Evolutionary conservation across 352 stramenopile species (phyloP).

Genomic region (Pythium pectinolyticum): DNA sequence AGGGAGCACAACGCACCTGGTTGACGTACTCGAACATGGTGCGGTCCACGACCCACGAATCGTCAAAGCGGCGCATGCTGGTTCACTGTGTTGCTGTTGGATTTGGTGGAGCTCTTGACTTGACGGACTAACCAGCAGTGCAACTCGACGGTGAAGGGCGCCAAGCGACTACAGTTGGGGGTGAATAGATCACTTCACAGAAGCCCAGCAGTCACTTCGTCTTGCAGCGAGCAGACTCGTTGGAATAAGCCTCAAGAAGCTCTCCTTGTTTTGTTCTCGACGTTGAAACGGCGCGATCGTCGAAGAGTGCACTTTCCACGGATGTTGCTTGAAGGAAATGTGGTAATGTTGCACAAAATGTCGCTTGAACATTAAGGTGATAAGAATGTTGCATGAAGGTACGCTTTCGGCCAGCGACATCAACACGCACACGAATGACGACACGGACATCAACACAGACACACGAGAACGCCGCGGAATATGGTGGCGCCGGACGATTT

Average conservation of each 20-base stretch:
- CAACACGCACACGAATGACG: constrained; percentile 8
- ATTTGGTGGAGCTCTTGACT: constrained; percentile 4
- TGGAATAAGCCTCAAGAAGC: not conserved
- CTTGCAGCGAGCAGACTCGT: no score
- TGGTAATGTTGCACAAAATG: no score
- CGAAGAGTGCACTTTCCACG: constrained; percentile 16
- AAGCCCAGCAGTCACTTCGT: no score
- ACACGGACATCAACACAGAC: not conserved
- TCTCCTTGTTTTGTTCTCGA: not conserved
- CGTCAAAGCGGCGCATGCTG: constrained; percentile 80
- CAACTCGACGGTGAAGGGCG: constrained; percentile 24
- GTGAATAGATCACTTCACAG: no score
- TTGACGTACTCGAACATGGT: constrained; percentile 95
- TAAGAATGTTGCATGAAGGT: constrained; percentile 26
- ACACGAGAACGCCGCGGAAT: not conserved
- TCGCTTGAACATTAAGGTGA: constrained; percentile 6
- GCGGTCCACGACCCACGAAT: constrained; percentile 90
- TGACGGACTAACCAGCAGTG: no score
- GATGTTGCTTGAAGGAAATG: constrained; percentile 20
- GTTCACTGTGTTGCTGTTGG: not conserved
- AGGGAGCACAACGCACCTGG: constrained; percentile 38
- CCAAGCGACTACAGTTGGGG: no score
- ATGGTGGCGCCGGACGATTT: constrained; percentile 20
- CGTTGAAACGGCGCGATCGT: constrained; percentile 10
- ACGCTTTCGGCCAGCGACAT: constrained; percentile 1